Percentiles rank a stretch among this genome's conserved stretches.
Evolutionary conservation across 2,329 filamentous ascomycete genomes (phyloP).

Genomic region (Aspergillus floridensis): DNA sequence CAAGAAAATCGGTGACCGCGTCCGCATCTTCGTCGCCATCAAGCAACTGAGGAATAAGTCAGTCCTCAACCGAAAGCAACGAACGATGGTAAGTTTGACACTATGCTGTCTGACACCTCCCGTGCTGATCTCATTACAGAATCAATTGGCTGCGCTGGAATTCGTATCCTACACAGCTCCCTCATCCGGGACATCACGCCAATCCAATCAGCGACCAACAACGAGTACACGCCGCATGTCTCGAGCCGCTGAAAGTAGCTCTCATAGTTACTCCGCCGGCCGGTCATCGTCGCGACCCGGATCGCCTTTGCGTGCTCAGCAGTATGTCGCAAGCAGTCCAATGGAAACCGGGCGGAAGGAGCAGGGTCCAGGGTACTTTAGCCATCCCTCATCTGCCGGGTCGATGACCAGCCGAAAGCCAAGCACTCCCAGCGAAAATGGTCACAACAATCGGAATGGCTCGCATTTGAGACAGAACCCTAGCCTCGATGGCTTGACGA

Average conservation of each 20-base stretch:
- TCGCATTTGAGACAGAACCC: slow-evolving; percentile 75
- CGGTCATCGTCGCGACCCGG: slow-evolving; percentile 66
- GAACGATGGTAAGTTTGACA: slow-evolving; percentile 68
- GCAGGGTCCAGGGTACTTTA: slow-evolving; percentile 53
- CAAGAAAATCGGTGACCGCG: slow-evolving; percentile 94
- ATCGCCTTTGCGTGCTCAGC: slow-evolving; percentile 64
- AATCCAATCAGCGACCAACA: slow-evolving; percentile 53
- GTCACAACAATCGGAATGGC: slow-evolving; percentile 61
- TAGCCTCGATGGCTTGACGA: slow-evolving; percentile 81
- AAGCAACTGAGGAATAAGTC: slow-evolving; percentile 77
- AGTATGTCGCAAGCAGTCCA: slow-evolving; percentile 61
- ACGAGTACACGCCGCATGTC: slow-evolving; percentile 63
- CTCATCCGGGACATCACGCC: slow-evolving; percentile 64
- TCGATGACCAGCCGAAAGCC: slow-evolving; percentile 55
- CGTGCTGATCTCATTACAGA: slow-evolving; percentile 50
- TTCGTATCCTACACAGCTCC: slow-evolving; percentile 55
- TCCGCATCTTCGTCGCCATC: slow-evolving; percentile 82
- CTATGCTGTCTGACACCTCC: background rate
- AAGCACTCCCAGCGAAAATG: slow-evolving; percentile 62
- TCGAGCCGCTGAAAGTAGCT: slow-evolving; percentile 39
- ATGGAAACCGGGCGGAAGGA: slow-evolving; percentile 54
- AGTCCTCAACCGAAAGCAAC: slow-evolving; percentile 74
- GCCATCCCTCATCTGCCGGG: slow-evolving; percentile 52
- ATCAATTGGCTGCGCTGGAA: slow-evolving; percentile 80
- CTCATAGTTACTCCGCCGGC: slow-evolving; percentile 43